Evolutionary conservation across 371 early-diverging fungal species (phyloP).

Genomic region (Mucor irregularis): DNA sequence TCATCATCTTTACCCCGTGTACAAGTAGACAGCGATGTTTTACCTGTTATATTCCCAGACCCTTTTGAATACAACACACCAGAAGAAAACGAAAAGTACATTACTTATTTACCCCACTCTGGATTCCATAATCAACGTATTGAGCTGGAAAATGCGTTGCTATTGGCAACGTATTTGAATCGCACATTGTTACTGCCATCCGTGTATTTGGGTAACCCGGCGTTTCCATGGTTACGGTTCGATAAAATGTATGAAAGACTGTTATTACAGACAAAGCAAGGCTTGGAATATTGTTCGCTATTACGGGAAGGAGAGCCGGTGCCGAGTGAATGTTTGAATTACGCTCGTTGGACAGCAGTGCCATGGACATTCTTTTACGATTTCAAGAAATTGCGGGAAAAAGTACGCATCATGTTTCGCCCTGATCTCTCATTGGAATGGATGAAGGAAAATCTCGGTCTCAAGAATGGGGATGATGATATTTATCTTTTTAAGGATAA

Average conservation of each 20-base stretch:
- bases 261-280: constrained; percentile 57
- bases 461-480: constrained; percentile 19
- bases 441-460: constrained; percentile 24
- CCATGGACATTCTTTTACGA: constrained; percentile 66
- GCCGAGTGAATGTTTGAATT: constrained; percentile 59
- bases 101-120: constrained; percentile 65
- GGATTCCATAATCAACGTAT: constrained; percentile 68
- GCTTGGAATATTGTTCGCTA: constrained; percentile 52
- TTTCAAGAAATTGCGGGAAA: constrained; percentile 30
- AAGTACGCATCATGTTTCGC: constrained; percentile 37
- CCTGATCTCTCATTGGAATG: constrained; percentile 44
- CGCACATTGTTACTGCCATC: constrained; percentile 59
- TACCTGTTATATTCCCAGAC: constrained; percentile 20
- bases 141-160: constrained; percentile 58
- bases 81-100: constrained; percentile 34
- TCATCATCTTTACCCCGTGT: background rate
- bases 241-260: constrained; percentile 57
- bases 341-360: constrained; percentile 53
- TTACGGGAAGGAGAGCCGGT: constrained; percentile 41
- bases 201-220: constrained; percentile 59
- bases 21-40: background rate
- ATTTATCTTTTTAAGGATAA: constrained; percentile 51
- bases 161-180: constrained; percentile 57
- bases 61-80: constrained; percentile 17
- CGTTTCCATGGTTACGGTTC: constrained; percentile 56